These are phyloP conservation scores for Aspergillus ostianus DNA, from an alignment of 495 filamentous ascomycete genomes.

Conservation along the genomic window DNA sequence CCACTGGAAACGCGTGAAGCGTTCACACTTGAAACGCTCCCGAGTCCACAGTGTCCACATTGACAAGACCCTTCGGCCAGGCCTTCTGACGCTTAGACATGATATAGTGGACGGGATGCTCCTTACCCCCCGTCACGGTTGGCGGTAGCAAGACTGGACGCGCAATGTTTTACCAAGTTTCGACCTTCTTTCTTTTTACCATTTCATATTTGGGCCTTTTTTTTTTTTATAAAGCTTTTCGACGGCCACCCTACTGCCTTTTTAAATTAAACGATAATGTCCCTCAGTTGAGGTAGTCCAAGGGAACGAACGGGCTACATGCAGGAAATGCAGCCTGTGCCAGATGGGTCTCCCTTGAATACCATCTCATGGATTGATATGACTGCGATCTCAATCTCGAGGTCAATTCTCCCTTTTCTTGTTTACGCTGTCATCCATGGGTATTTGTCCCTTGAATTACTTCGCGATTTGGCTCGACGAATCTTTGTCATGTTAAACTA, in stretches of 20 bases:
- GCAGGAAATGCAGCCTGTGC: conserved; percentile 37
- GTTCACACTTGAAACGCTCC: neutral
- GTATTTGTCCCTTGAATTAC: conserved; percentile 27
- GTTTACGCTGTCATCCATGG: conserved; percentile 15
- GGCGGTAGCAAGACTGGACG: neutral
- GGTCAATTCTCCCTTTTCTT: conserved; percentile 25
- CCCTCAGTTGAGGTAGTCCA: conserved; percentile 11
- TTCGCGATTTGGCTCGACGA: conserved; percentile 29
- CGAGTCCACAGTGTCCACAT: conserved; percentile 1
- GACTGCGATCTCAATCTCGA: conserved; percentile 26
- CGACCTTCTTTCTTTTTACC: conserved; percentile 10
- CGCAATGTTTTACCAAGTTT: neutral
- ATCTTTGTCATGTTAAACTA: conserved; percentile 20
- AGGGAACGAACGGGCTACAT: conserved; percentile 25
- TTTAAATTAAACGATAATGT: conserved; percentile 19
- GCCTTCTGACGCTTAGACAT: neutral
- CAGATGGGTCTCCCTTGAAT: conserved; percentile 5
- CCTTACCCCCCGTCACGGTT: neutral
- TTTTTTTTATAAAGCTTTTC: conserved; percentile 9
- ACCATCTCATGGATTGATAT: conserved; percentile 17
- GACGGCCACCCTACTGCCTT: neutral
- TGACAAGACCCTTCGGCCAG: neutral
- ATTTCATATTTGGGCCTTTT: conserved; percentile 10
- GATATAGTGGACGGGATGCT: neutral
- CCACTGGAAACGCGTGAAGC: conserved; percentile 36